Percentiles rank a stretch among this genome's conserved stretches.
phyloP scores from a whole-genome alignment of 305 asterid genomes.

The Solanum hybrid region DNA sequence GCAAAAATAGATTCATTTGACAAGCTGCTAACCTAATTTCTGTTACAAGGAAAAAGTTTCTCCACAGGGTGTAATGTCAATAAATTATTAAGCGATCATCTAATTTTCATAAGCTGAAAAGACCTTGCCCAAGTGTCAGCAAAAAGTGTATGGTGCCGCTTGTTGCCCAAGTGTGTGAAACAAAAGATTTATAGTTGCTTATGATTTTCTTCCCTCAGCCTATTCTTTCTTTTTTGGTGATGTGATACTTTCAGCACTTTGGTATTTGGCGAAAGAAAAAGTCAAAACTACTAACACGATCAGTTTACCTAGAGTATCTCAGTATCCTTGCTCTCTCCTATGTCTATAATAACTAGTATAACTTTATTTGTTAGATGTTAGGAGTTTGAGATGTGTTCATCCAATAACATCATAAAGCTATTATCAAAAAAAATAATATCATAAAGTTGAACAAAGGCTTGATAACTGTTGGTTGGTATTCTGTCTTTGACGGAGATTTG shows the following conservation, averaged over 20 bases:
- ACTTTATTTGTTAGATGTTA: not conserved
- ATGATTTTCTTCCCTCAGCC: not conserved
- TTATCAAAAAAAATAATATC: not conserved
- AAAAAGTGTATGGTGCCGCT: not conserved
- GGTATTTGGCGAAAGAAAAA: not conserved
- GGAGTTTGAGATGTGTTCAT: not conserved
- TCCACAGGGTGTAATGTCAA: not conserved
- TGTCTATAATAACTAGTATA: not conserved
- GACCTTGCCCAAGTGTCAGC: not conserved
- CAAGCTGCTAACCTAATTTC: not conserved
- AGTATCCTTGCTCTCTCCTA: not conserved
- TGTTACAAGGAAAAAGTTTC: not conserved
- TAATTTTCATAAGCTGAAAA: not conserved
- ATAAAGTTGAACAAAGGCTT: not conserved
- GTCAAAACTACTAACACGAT: not conserved
- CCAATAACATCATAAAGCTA: not conserved
- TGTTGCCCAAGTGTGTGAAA: not conserved
- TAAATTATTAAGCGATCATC: not conserved
- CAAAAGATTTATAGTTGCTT: not conserved
- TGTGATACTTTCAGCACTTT: not conserved
- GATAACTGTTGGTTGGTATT: not conserved
- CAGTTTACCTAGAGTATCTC: not conserved
- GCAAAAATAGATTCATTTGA: not conserved
- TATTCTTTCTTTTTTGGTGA: not conserved
- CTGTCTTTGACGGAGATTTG: not conserved